Conservation (phyloP, 768 basidiomycete species). For the Inosperma sp. region DNA sequence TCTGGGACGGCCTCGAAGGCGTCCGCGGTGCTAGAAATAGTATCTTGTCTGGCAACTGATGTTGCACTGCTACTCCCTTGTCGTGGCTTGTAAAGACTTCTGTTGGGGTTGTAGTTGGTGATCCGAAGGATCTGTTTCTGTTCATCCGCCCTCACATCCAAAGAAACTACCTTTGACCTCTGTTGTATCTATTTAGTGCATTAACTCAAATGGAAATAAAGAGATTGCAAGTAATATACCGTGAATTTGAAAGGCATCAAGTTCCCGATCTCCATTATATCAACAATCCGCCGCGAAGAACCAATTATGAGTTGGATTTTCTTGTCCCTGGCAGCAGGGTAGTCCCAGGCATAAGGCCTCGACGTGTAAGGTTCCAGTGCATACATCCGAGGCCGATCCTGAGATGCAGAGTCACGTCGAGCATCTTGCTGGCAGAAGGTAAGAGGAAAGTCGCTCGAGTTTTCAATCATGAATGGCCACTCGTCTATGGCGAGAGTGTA, state of each 20-base stretch:
- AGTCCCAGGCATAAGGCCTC: constrained; percentile 87
- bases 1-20: constrained; percentile 83
- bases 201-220: not conserved
- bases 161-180: constrained; percentile 64
- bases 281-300: constrained; percentile 60
- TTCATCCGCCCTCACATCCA: constrained; percentile 90
- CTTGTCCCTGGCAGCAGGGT: constrained; percentile 79
- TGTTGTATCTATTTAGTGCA: constrained; percentile 41
- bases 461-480: constrained; percentile 92
- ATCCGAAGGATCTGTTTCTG: constrained; percentile 81
- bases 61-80: constrained; percentile 39
- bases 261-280: constrained; percentile 94
- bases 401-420: constrained; percentile 35
- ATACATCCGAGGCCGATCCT: constrained; percentile 47
- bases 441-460: constrained; percentile 72
- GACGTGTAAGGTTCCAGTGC: constrained; percentile 50
- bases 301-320: constrained; percentile 64
- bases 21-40: constrained; percentile 61
- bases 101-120: constrained; percentile 79
- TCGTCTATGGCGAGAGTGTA: constrained; percentile 58
- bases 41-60: constrained; percentile 60
- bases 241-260: constrained; percentile 84
- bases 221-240: constrained; percentile 53
- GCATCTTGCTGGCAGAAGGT: constrained; percentile 67
- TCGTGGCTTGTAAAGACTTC: constrained; percentile 83